Base-by-base conservation (phyloP, 2,329 filamentous ascomycete genomes). In the Coniochaeta ligniaria region DNA sequence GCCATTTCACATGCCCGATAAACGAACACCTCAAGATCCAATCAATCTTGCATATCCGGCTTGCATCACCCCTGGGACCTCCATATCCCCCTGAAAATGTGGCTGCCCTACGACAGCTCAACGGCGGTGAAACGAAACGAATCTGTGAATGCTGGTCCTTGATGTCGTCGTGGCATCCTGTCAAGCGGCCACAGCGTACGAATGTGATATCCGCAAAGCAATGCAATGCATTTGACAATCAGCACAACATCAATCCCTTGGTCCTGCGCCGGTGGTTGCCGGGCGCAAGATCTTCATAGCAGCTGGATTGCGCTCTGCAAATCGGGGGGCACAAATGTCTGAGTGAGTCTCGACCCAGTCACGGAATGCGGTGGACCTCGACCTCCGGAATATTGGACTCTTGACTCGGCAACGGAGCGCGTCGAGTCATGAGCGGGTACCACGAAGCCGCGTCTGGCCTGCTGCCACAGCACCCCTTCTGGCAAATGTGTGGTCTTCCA, bases 41-140 rank as follows among this genome's bases (percentile, higher is more conserved):
- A 52, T 52, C 47, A 52, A 52, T 52, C 47, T 52, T 52, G 47
- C 47, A 52, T 52, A 52, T 52, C 47, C 47, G 22, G 22, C 47
- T 52, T 52, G 22, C 22, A 52, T 52, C 3, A 24, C 45, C 45
- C 28, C 28, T 31, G 5, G 28, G 9, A 14, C 45, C 45, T 28
- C 47, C 26, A 28, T 17, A 14, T 52, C 47, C 26, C n/a, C 47
- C 47, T 52, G 47, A 47, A 26, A 47, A 14, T 47, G 43, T 47
- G 43, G 43, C 22, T 47, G 43, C 43, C 43, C 20, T 12, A 7
- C 43, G 43, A 47, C 43, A 20, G 9, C 47, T 28, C 47, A 52
- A 52, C 47, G 47, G 47, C 26, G 47, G 47, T 52, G 47, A 52
- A 52, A 52, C 47, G 47, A 52, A 52, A 52, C 47, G 26, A 31